Evolutionary conservation across 306 rosid genomes (phyloP).

Genomic region (Cercis canadensis): DNA sequence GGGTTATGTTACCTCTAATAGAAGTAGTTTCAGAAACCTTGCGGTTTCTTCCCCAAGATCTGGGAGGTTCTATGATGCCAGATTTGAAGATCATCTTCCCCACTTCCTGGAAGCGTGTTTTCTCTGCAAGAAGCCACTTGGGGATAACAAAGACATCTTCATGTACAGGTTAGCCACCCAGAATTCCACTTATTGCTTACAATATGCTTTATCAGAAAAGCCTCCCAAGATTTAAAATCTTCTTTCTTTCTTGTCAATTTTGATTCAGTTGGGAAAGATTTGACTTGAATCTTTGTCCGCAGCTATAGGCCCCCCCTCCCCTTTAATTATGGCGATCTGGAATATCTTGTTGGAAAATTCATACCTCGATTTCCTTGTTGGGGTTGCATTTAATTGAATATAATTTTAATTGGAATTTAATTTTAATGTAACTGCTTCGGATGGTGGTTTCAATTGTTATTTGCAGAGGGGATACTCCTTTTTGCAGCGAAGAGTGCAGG

Average conservation of each 20-base stretch:
- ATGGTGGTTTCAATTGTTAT: neutral
- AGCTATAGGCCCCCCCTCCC: no score
- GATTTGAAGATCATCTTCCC: conserved; percentile 80
- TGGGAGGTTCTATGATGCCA: conserved; percentile 71
- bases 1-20: conserved; percentile 45
- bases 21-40: conserved; percentile 42
- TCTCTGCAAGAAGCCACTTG: conserved; percentile 77
- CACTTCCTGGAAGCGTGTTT: conserved; percentile 84
- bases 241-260: neutral
- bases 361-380: neutral
- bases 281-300: no score
- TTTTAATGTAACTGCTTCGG: no score
- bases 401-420: no score
- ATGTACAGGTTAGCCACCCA: conserved; percentile 78
- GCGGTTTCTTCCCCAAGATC: conserved; percentile 60
- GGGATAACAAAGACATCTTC: conserved; percentile 73
- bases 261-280: neutral
- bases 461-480: conserved; percentile 92
- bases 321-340: neutral
- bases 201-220: no score
- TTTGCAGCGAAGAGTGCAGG: conserved; percentile 93
- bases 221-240: neutral
- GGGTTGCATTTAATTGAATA: no score
- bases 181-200: no score
- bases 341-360: neutral